Evolutionary conservation across 2,329 filamentous ascomycete genomes (phyloP), one percentile per base, ranked within the genome.

Genomic region (Aschersonia sp.): DNA sequence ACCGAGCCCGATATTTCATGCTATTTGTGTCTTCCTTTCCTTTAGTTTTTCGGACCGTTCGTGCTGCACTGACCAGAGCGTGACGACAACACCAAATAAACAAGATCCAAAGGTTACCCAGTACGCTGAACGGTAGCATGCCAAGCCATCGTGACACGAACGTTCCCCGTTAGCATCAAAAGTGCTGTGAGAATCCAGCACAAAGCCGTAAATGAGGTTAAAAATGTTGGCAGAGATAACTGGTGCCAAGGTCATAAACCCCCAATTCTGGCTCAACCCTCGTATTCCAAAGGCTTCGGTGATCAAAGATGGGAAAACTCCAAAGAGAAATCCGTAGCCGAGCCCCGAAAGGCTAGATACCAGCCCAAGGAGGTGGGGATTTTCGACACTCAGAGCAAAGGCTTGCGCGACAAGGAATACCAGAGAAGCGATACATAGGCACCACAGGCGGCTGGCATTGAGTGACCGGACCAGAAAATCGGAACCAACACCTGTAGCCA

Each of bases 191-290:
- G 69, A 68, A 61, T 98, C 92, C 56, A 88, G 94, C 0, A 95
- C 80, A 12, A 64, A 67, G 45, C 92, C 92, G 61, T 97, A 98
- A 50, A 92, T 80, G 1, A 96, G 67, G 61, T 97, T 98, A 73
- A 94, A 97, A 29, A 95, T 64, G 57, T 97, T 94, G 45, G 88
- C 89, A 6, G 83, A 89, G 31, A 95, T 65, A 3, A 95, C 87
- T 0, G 91, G 89, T 3, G 87, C 84, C 45, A 96, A 71, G 0
- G 88, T 96, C 81, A 98, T 94, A 56, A 85, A 84, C 10, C 92
- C 92, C 91, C 92, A 98, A 59, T 97, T 98, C 60, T 95, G 87
- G 48, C 84, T 89, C 44, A 98, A 72, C 1, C 89, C 91, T 51
- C 83, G 77, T 30, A 96, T 84, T 5, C 92, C 92, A 61, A 98